These are phyloP conservation scores for Tritrichomonas musculus DNA, from an alignment of 208 protist genomes.

Conservation along the genomic window DNA sequence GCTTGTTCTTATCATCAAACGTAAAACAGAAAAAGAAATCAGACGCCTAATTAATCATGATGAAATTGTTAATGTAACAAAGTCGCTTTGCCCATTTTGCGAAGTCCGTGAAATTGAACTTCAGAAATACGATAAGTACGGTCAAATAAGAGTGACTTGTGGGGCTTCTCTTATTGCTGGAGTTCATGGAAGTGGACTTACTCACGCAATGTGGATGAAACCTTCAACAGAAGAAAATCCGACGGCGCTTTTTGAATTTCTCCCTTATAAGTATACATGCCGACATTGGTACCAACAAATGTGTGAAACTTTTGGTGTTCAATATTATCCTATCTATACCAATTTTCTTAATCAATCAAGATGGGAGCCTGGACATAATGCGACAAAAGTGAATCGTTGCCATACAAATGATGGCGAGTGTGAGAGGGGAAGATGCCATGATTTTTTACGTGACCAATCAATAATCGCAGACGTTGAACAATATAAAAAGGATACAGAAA, in stretches of 20 bases:
- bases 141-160: not conserved
- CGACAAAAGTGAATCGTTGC: not conserved
- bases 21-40: not conserved
- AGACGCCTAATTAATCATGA: not conserved
- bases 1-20: not conserved
- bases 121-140: not conserved
- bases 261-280: not conserved
- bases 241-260: not conserved
- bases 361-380: not conserved
- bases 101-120: not conserved
- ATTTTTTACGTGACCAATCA: not conserved
- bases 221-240: not conserved
- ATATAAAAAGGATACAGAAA: not conserved
- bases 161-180: not conserved
- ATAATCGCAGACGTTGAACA: not conserved
- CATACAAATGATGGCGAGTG: not conserved
- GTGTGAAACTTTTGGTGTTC: not conserved
- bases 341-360: not conserved
- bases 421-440: not conserved
- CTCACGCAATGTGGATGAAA: not conserved
- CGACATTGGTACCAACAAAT: not conserved
- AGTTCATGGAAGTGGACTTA: slow-evolving; percentile 23
- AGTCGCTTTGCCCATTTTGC: not conserved
- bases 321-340: not conserved
- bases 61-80: not conserved